phyloP scores from a whole-genome alignment of 352 stramenopile genomes.

The Globisporangium middletonii region DNA sequence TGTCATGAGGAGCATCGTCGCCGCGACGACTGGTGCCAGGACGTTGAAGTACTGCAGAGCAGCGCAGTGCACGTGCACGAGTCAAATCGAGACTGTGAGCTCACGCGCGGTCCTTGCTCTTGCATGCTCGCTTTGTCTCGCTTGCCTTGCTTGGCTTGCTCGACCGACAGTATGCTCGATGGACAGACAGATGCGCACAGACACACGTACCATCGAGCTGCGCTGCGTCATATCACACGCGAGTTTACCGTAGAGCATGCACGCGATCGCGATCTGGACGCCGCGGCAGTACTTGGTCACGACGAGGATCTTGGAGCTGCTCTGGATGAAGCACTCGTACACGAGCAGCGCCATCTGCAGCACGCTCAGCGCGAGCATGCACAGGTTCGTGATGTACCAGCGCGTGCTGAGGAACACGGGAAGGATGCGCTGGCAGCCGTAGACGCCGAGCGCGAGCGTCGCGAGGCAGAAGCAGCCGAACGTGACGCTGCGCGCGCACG shows the following conservation, averaged over 20 bases:
- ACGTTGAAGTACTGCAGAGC: slow-evolving; percentile 39
- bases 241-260: slow-evolving; percentile 60
- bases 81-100: neutral
- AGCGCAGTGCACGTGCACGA: neutral
- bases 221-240: slow-evolving; percentile 57
- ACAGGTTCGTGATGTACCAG: slow-evolving; percentile 57
- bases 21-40: slow-evolving; percentile 39
- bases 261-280: slow-evolving; percentile 62
- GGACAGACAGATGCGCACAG: neutral
- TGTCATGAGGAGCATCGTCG: slow-evolving; percentile 52
- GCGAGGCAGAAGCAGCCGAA: slow-evolving; percentile 50
- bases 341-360: slow-evolving; percentile 63
- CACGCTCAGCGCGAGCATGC: slow-evolving; percentile 47
- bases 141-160: too few relatives aligned
- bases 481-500: slow-evolving; percentile 55
- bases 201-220: slow-evolving; percentile 19
- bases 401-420: slow-evolving; percentile 47
- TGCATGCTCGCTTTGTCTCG: too few relatives aligned
- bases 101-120: neutral
- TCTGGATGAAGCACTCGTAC: slow-evolving; percentile 54
- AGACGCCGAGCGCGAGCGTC: slow-evolving; percentile 36
- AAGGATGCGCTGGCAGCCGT: slow-evolving; percentile 44
- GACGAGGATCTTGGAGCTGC: slow-evolving; percentile 56
- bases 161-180: neutral
- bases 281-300: slow-evolving; percentile 67